Base-by-base conservation (phyloP, 306 rosid genomes). In the Cicer arietinum region DNA sequence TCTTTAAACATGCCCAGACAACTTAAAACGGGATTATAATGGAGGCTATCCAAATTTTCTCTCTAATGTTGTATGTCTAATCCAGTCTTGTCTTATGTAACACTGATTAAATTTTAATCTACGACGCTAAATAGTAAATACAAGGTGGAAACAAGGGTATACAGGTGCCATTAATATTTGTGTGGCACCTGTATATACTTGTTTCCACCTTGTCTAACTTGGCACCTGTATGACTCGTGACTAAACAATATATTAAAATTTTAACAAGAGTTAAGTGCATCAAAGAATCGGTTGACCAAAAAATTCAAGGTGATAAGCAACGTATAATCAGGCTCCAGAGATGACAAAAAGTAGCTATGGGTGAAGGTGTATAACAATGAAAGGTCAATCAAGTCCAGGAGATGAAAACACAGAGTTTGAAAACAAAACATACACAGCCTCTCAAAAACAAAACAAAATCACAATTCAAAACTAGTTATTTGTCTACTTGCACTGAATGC, bases 241-340 rank as follows among this genome's bases (percentile, higher is more conserved):
- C 22, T 71, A 47, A 74, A 62, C 35, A 62, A 37, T 75, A 17
- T 50, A 52, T 62, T 42, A 4, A 74, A 47, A 47, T 11, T 62
- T 62, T 0, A 42, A 20, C 3, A 60, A 50, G 40, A 35, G 17
- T n/a, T 14, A 46, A 61, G 61, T 14, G 16, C 7, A 62, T 62
- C 42, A 47, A 30, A 74, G 70, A 62, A 47, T 14, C 51, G 11
- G 51, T 35, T 74, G 59, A 14, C 71, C 71, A 47, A 47, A 61
- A 62, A 74, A 66, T 44, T 73, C 58, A 25, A 37, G 50, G 30
- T 46, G 39, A 40, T 59, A 30, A 59, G 69, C 47, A 46, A 35
- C n/a, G 20, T 61, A 16, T 9, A 46, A 47, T 10, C 37, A 39
- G 48, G 40, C 63, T 63, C 43, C 22, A 39, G 63, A 75, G 10